Percentiles rank a stretch among this genome's conserved stretches.
Conservation (phyloP, 2,329 filamentous ascomycete species). For the Venturia oleaginea region DNA sequence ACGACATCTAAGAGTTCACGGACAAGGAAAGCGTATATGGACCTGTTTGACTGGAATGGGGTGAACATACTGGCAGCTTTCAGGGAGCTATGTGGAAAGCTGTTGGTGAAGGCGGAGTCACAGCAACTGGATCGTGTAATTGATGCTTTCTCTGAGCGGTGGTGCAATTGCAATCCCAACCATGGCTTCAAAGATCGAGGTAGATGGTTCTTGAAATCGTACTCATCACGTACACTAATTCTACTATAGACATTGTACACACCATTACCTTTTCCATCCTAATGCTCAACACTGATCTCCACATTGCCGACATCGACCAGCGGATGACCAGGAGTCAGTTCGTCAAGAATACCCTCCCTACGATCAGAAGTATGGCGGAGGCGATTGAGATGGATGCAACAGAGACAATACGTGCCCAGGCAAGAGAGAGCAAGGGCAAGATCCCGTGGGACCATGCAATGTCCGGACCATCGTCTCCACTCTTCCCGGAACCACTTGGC, state of each 20-base stretch:
- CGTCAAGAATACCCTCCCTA: constrained; percentile 91
- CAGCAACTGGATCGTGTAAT: constrained; percentile 95
- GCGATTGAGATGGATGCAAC: constrained; percentile 60
- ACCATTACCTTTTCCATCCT: constrained; percentile 96
- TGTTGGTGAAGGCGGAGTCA: constrained; percentile 82
- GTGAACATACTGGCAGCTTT: constrained; percentile 72
- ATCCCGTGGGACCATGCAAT: constrained; percentile 17
- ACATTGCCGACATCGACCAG: constrained; percentile 86
- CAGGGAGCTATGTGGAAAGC: constrained; percentile 68
- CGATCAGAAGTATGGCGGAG: constrained; percentile 68
- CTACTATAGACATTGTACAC: constrained; percentile 71
- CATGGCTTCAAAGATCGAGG: constrained; percentile 87
- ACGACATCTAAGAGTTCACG: constrained; percentile 42
- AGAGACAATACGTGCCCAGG: constrained; percentile 21
- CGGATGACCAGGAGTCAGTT: constrained; percentile 96
- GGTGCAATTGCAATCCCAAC: constrained; percentile 86
- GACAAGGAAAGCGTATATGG: constrained; percentile 75
- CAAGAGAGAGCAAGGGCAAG: constrained; percentile 22
- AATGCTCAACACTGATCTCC: constrained; percentile 89
- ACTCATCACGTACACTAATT: not conserved
- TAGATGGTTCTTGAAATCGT: constrained; percentile 35
- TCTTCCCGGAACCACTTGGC: constrained; percentile 21
- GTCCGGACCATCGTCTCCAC: constrained; percentile 16
- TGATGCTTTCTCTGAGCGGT: constrained; percentile 77
- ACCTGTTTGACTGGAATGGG: constrained; percentile 76